Evolutionary conservation across 2,329 filamentous ascomycete species (phyloP).

Genomic region (Trichoderma sp.): DNA sequence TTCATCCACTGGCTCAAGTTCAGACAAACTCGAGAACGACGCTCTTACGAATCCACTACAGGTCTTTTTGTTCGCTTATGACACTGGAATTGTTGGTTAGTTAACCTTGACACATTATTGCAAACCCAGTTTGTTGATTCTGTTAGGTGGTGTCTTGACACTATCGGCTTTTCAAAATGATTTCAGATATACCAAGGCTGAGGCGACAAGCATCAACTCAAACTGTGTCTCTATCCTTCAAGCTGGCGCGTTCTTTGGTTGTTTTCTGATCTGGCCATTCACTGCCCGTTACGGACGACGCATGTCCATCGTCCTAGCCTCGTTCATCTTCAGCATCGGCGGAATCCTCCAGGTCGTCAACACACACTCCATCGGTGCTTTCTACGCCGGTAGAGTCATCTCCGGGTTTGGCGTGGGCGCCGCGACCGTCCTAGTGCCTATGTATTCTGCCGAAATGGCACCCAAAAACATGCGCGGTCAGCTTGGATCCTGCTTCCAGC

Average conservation of each 20-base stretch:
- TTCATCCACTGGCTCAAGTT: not conserved
- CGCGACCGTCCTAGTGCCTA: conserved; percentile 49
- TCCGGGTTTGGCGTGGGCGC: conserved; percentile 55
- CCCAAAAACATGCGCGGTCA: conserved; percentile 53
- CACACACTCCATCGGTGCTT: conserved; percentile 37
- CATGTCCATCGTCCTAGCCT: conserved; percentile 47
- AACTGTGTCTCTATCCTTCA: conserved; percentile 44
- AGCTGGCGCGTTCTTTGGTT: conserved; percentile 45
- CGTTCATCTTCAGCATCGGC: conserved; percentile 43
- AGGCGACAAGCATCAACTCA: not conserved
- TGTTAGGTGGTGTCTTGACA: not conserved
- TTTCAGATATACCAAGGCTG: not conserved
- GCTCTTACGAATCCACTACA: no score
- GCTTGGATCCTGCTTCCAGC: not conserved
- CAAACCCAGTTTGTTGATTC: not conserved
- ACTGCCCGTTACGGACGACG: conserved; percentile 50
- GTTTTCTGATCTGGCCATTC: conserved; percentile 46
- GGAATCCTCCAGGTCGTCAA: conserved; percentile 39
- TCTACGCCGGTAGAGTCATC: conserved; percentile 53
- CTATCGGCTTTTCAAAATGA: not conserved
- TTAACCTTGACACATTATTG: no score
- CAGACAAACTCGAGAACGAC: not conserved
- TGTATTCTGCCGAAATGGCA: conserved; percentile 45
- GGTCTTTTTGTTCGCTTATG: no score
- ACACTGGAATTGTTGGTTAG: no score